Conservation (phyloP, 2,329 filamentous ascomycete species). For the Phaeosphaeria sp. region DNA sequence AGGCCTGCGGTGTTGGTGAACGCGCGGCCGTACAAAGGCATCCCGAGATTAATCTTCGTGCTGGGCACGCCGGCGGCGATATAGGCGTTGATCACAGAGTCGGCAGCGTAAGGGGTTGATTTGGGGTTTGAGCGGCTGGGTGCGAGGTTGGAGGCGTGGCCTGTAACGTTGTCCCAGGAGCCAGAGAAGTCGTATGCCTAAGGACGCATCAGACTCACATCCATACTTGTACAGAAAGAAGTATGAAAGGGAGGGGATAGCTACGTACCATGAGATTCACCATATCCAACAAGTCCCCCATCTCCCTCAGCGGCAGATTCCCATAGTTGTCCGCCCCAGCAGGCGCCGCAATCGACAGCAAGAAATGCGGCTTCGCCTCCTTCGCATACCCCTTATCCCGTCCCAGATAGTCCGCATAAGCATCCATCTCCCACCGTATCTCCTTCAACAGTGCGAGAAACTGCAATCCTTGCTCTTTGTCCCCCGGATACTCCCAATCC, state of each 20-base stretch:
- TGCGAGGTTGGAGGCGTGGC: constrained; percentile 83
- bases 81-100: constrained; percentile 75
- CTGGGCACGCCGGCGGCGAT: constrained; percentile 64
- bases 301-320: constrained; percentile 49
- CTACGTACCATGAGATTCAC: constrained; percentile 55
- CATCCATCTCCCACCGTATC: constrained; percentile 48
- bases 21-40: constrained; percentile 89
- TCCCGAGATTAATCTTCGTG: constrained; percentile 83
- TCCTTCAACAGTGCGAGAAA: constrained; percentile 50
- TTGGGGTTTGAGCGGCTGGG: constrained; percentile 63
- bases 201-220: neutral
- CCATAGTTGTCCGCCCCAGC: constrained; percentile 53
- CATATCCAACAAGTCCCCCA: constrained; percentile 55
- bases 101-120: constrained; percentile 80
- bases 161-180: constrained; percentile 74
- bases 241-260: neutral
- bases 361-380: constrained; percentile 46
- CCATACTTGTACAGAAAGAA: neutral
- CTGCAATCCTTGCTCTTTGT: constrained; percentile 49
- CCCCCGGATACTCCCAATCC: constrained; percentile 57
- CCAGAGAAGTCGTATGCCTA: constrained; percentile 67
- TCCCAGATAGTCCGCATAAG: constrained; percentile 47
- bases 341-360: constrained; percentile 55
- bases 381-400: constrained; percentile 15
- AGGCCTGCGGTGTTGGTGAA: constrained; percentile 81